Evolutionary conservation across 257 asterid genomes (phyloP), one percentile per base, ranked within the genome.

Genomic region (Jacaranda mimosifolia): DNA sequence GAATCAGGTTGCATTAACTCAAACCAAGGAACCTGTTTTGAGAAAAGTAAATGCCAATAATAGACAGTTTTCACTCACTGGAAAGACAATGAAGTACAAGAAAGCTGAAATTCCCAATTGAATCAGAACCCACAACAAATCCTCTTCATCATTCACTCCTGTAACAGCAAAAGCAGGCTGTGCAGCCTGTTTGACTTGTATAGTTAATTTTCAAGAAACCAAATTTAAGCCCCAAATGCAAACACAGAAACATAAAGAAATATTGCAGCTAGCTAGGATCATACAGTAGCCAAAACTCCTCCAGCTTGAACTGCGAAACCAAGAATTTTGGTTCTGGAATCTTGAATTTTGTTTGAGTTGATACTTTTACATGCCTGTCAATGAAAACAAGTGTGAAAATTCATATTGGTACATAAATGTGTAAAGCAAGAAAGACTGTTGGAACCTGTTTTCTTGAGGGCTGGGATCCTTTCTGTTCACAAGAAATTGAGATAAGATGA

Each of bases 141-240:
- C 96, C 43, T 86, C 90, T 48, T 82, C 96, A 19, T 90, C 84
- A 72, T 85, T 90, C 69, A 84, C 91, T 46, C 95, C 96, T 15
- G 97, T 92, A 3, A 87, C 86, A 9, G 92, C 97, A 3, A 89
- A 15, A 62, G 97, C 93, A 48, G 97, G 97, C 81, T 87, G 84
- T 75, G 85, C 91, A 55, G 74, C 86, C 94, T 86, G 84, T 70
- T 70, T 32, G 73, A 80, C 39, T 36, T 21, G 51, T 8, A 68
- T 21, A 18, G 19, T 48, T 49, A 74, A 63, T 63, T 49, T 48
- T 74, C 77, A 35, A 36, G 42, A 52, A 38, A 15, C 17, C 10
- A 17, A 35, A 45, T 51, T 36, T 32, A 7, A 59, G 60, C 58
- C 56, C 59, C 10, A 38, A 39, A 76, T 1, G 3, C 5, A 42